These are phyloP conservation scores for Geotrichum histeridarum DNA, from an alignment of 1,139 yeast genomes.

Conservation along the genomic window DNA sequence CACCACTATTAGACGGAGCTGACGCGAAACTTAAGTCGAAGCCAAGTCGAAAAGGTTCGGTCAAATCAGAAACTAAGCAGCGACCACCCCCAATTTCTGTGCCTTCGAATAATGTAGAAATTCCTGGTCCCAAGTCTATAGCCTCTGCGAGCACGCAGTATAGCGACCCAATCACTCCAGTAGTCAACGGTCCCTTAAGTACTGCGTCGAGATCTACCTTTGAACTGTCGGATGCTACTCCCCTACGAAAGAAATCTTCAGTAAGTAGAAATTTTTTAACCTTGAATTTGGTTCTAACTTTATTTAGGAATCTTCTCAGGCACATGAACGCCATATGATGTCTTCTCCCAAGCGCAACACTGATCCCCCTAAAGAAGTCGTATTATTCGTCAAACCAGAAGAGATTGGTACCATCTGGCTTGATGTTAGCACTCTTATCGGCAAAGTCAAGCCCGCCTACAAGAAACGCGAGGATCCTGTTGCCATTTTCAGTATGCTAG, in stretches of 20 bases:
- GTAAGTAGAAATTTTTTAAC: constrained; percentile 1
- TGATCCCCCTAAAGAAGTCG: constrained; percentile 5
- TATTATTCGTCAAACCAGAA: constrained; percentile 58
- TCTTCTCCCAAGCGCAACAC: neutral
- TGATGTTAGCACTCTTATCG: constrained; percentile 51
- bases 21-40: too few species aligned
- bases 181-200: neutral
- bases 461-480: constrained; percentile 48
- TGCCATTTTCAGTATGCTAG: constrained; percentile 57
- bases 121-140: neutral
- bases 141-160: neutral
- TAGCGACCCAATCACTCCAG: constrained; percentile 5
- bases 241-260: neutral
- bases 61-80: neutral
- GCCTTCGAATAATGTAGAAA: neutral
- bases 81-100: neutral
- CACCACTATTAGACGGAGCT: neutral
- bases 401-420: constrained; percentile 61
- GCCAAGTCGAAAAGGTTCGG: too few species aligned
- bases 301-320: neutral
- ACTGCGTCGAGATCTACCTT: constrained; percentile 2
- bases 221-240: constrained; percentile 6
- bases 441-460: constrained; percentile 35
- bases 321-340: neutral
- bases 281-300: neutral